Evolutionary conservation across 805 yeast genomes (phyloP), one percentile per base, ranked within the genome.

Genomic region (Metschnikowia cerradonensis): DNA sequence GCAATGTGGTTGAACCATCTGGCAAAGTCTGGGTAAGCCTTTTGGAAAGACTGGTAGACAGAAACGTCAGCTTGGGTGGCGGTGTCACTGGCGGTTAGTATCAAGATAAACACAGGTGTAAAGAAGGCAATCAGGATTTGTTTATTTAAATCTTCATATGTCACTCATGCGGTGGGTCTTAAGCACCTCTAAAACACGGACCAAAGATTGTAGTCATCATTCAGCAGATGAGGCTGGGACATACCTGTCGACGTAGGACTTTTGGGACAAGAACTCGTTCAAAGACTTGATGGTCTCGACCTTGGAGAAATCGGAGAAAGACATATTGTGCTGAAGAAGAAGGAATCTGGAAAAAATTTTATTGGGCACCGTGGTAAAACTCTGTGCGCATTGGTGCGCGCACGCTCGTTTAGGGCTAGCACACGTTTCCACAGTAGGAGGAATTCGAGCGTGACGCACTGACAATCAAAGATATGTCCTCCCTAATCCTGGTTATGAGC

Each of bases 1-100:
- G 96, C 94, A 71, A 92, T 87, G 88, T 92, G 97, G 86, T 89
- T 89, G 83, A 87, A 90, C 97, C 97, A 94, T 83, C 98, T 91
- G 71, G 96, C 78, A 71, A 90, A 90, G 76, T 88, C 85, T 75
- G 97, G 97, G 88, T 77, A 92, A 76, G 86, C 76, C 67, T 80
- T 70, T 81, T 90, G 90, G 87, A 84, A 92, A 77, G 97, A 90
- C 82, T 89, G 83, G 92, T 84, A 92, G 67, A 82, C 90, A 65
- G 91, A 73, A 59, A 88, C 98, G 72, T 92, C 98, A 71, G 97
- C 96, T 79, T 90, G 96, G 67, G 97, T 78, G 61, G 96, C 95
- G 67, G 90, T 73, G 63, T 90, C 76, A 77, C 96, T 89, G 55
- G 50, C 51, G 50, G 72, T 67, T 69, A 61, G 67, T 63, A 62